Percentiles rank a stretch among this genome's conserved stretches.
These are phyloP conservation scores for Penicillium roqueforti DNA, from an alignment of 495 filamentous ascomycete genomes.

Conservation along the genomic window DNA sequence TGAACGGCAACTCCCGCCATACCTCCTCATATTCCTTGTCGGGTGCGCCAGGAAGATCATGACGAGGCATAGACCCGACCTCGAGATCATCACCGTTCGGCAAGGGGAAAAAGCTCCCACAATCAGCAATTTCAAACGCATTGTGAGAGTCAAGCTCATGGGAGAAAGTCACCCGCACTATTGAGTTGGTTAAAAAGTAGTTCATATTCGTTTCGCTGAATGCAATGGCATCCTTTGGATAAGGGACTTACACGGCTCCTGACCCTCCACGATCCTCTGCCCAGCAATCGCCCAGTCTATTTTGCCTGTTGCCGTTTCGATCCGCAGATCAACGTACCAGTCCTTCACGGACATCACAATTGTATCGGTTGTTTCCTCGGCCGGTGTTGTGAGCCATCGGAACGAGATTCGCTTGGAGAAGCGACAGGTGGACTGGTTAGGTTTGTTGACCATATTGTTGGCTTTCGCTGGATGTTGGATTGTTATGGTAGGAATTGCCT, in stretches of 20 bases:
- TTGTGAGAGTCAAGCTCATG: slow-evolving; percentile 42
- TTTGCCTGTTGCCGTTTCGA: slow-evolving; percentile 26
- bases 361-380: slow-evolving; percentile 42
- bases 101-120: slow-evolving; percentile 34
- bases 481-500: neutral
- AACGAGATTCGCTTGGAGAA: slow-evolving; percentile 43
- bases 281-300: slow-evolving; percentile 45
- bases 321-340: slow-evolving; percentile 44
- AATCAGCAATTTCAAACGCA: slow-evolving; percentile 35
- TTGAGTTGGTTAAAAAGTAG: neutral
- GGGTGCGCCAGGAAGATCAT: slow-evolving; percentile 34
- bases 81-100: slow-evolving; percentile 43
- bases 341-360: slow-evolving; percentile 42
- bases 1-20: slow-evolving; percentile 35
- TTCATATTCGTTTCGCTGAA: neutral
- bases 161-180: slow-evolving; percentile 37
- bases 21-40: slow-evolving; percentile 38
- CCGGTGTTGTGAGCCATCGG: slow-evolving; percentile 38
- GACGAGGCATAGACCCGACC: slow-evolving; percentile 37
- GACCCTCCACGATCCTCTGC: slow-evolving; percentile 30
- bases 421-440: slow-evolving; percentile 18
- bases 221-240: neutral
- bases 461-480: neutral
- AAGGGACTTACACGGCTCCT: slow-evolving; percentile 26
- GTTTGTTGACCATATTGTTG: slow-evolving; percentile 11